Base-by-base conservation (phyloP, 176 grass and related monocot genomes). In the Carex parvula region DNA sequence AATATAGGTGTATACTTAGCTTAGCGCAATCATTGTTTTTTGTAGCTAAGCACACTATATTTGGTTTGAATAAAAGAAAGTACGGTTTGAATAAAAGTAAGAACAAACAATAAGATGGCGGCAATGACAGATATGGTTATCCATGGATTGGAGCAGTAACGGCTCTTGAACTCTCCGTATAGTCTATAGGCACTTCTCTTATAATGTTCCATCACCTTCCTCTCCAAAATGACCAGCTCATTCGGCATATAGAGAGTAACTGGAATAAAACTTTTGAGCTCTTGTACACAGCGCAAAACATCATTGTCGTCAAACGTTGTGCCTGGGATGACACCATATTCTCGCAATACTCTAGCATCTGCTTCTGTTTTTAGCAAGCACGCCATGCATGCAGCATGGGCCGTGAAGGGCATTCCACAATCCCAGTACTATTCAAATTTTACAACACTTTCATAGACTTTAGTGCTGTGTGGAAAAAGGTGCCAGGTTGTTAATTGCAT, bases 161-260 rank as follows among this genome's bases (percentile, higher is more conserved):
- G 46, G 0, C 0, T 48, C 46, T 48, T 48, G 46, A 48, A 48
- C 9, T 48, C 46, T 48, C 9, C 46, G 2, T 11, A 11, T 9
- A 9, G 1, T 48, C 44, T 48, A 46, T 10, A 2, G 44, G 6
- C 44, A 48, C 44, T 48, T 48, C 9, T 11, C 2, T 48, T 0
- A 3, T 48, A 2, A 48, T 11, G 8, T 48, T 9, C 46, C 46
- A 11, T 48, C 46, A 48, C 8, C 46, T 48, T 48, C 0, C 2
- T 2, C 8, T 10, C 8, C 46, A 48, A 48, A 48, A 11, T 11
- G 1, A 0, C 0, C 9, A 48, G 9, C 1, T 48, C 9, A 48
- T 11, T 10, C 2, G 46, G 2, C 9, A 48, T 2, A 0, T 0
- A 0, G 44, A 2, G 1, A 48, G 0, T 2, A 10, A 2, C 8